phyloP scores from a whole-genome alignment of 1,139 yeast genomes.

The Cylindricascospora bacillispora region DNA sequence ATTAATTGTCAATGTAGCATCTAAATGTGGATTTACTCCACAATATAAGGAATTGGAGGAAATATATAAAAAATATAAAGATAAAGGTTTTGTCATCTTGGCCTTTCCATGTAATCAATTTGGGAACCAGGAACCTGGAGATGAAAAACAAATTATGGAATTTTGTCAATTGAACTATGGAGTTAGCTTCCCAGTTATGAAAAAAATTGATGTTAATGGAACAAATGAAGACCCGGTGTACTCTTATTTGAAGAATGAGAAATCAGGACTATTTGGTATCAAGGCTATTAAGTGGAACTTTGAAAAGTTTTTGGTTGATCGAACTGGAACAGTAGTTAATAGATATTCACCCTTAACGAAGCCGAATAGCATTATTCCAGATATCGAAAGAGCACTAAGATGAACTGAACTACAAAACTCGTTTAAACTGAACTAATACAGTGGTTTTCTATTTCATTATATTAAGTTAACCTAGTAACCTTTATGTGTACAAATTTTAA shows the following conservation, averaged over 20 bases:
- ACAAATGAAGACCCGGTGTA: conserved; percentile 67
- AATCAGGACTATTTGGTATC: conserved; percentile 58
- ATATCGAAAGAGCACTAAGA: conserved; percentile 37
- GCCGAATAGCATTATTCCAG: conserved; percentile 45
- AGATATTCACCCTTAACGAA: conserved; percentile 60
- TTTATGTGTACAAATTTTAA: too few relatives aligned
- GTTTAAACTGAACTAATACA: too few relatives aligned
- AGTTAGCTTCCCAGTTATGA: conserved; percentile 79
- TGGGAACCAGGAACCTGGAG: conserved; percentile 77
- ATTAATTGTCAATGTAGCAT: conserved; percentile 80
- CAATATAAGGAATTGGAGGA: conserved; percentile 81
- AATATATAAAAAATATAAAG: conserved; percentile 65
- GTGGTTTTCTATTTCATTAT: too few relatives aligned
- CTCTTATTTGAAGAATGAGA: conserved; percentile 49
- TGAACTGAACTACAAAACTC: too few relatives aligned
- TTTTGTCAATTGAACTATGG: conserved; percentile 61
- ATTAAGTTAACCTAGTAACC: too few relatives aligned
- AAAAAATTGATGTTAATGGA: conserved; percentile 86
- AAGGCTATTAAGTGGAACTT: conserved; percentile 88
- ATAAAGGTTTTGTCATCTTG: conserved; percentile 59
- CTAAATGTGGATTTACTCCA: conserved; percentile 80
- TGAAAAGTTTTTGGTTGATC: conserved; percentile 74
- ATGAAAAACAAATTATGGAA: conserved; percentile 47
- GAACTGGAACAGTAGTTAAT: conserved; percentile 56
- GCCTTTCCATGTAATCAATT: conserved; percentile 96